These are phyloP conservation scores for Prillingera fragicola DNA, from an alignment of 1,284 basidiomycete species.

Conservation along the genomic window DNA sequence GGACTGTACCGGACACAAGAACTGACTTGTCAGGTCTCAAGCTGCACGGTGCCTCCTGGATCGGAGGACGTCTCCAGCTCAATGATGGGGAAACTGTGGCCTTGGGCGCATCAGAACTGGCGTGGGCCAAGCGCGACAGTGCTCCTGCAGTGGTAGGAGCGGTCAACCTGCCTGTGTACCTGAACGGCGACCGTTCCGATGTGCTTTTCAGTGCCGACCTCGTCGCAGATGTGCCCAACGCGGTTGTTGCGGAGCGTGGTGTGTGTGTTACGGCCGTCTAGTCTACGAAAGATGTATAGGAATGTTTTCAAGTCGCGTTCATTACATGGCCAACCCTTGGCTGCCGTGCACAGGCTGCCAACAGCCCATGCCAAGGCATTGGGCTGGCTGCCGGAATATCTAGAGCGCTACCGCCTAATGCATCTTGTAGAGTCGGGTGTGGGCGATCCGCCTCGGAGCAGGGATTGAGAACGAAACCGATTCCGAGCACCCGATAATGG, in stretches of 20 bases:
- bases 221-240: constrained; percentile 19
- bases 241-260: constrained; percentile 35
- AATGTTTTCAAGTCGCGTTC: too few species aligned
- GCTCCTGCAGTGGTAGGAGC: constrained; percentile 38
- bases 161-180: constrained; percentile 82
- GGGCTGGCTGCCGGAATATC: too few species aligned
- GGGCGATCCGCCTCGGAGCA: too few species aligned
- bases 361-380: too few species aligned
- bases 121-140: constrained; percentile 66
- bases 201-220: constrained; percentile 67
- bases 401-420: too few species aligned
- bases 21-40: constrained; percentile 61
- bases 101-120: constrained; percentile 70
- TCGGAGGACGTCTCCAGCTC: constrained; percentile 60
- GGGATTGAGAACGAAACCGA: too few species aligned
- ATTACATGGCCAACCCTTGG: too few species aligned
- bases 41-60: constrained; percentile 78
- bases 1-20: background rate
- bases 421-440: too few species aligned
- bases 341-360: too few species aligned
- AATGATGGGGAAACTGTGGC: constrained; percentile 75
- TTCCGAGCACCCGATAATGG: too few species aligned
- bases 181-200: constrained; percentile 82
- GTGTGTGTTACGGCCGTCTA: constrained; percentile 36
- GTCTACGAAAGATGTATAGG: too few species aligned